Base-by-base conservation (phyloP, 805 yeast genomes). In the Cyberlindnera japonica region DNA sequence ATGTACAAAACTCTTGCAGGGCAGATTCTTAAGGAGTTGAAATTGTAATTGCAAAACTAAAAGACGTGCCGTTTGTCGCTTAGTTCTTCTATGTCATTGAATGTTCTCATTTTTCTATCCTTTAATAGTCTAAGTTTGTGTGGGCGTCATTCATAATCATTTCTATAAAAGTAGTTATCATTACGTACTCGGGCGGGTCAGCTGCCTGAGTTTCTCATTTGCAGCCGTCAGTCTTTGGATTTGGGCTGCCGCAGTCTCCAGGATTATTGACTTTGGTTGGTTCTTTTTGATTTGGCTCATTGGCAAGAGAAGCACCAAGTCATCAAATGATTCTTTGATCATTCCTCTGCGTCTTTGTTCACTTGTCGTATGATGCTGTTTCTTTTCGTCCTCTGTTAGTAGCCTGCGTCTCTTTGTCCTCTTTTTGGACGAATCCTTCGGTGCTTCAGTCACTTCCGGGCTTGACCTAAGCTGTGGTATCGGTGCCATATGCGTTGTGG, bases 1-100 rank as follows among this genome's bases (percentile, higher is more conserved):
- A 77, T 83, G 65, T 90, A 90, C 65, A 90, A 91, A 68, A 81
- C 89, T 9, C 69, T 90, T 57, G 97, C 97, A 2, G 81, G 91
- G 40, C 87, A 81, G 59, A 83, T 90, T 36, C 74, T 90, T 49
- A 47, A 47, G 31, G 61, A 57, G 26, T 44, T 57, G 47, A 55
- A 55, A 36, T 41, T 57, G 31, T 57, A 41, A 44, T 29, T 6
- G 9, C 29, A 19, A 26, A 22, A 11, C 11, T 22, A 9, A 11
- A 9, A 11, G 11, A 22, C 11, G 8, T 22, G 8, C 24, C 24
- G 11, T 9, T 22, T 9, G 24, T 22, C 11, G 11, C 24, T 22
- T 8, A 11, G 11, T 11, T 22, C 11, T 22, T 11, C 11, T 22
- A 8, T 22, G 11, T 22, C 11, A 11, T 22, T 22, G 24, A 22